Base-by-base conservation (phyloP, 352 stramenopile species). In the Phytopythium litorale region DNA sequence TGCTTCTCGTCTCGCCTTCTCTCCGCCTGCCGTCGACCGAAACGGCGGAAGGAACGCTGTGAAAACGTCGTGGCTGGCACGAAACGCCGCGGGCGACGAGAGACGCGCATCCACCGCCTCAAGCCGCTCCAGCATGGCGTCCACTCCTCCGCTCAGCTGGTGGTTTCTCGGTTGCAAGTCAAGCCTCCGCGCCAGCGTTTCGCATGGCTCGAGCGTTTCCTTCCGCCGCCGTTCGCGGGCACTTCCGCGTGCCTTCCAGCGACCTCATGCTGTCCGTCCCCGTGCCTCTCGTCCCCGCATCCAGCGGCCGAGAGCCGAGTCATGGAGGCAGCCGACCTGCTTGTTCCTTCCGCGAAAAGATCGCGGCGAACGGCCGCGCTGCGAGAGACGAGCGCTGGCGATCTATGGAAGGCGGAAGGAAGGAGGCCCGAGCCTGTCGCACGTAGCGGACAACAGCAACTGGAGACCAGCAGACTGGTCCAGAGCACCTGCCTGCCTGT, bases 271-370 rank as follows among this genome's bases (percentile, higher is more conserved):
- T 18, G 13, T 45, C 38, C 40, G 16, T 46, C 40, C 40, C 16
- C 16, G 0, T n/a, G 5, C 40, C 40, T 2, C 4, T 9, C 35
- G 15, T 5, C 35, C 7, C 12, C 1, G 35, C 35, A 40, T 11
- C 35, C 35, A 40, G 35, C 35, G 12, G 35, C 35, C 28, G 5
- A 32, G 28, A 32, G 28, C 28, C 28, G 28, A 32, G 28, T 7
- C 28, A 32, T 32, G 28, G 28, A 32, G 28, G 3, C 28, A 32
- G 28, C 28, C 28, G 28, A 32, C 28, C 28, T 7, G 28, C 28
- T 15, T 23, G 19, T 58, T 58, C n/a, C 55, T 60, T 52, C 38
- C 55, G 23, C 23, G 55, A 60, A 60, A 60, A 60, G 55, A 60
- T 60, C 55, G 11, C 30, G 21, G 50, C 18, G 38, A 30, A 30